Evolutionary conservation across 192 early-diverging fungal genomes (phyloP), one percentile per base, ranked within the genome.

Genomic region (Geosiphon pyriformis): DNA sequence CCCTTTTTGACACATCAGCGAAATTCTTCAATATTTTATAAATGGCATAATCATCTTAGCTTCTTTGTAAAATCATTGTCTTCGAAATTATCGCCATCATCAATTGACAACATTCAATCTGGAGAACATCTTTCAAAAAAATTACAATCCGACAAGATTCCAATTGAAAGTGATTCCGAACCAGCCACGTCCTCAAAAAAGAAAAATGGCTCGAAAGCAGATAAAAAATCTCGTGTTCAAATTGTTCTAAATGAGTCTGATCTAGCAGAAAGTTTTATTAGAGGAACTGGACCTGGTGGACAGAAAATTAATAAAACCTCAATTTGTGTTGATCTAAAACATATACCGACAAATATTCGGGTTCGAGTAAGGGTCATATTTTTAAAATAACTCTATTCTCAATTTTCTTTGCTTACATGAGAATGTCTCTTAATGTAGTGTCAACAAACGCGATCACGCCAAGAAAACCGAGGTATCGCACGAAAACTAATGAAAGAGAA

Each of bases 271-370:
- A 84, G 80, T 10, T 88, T 89, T 70, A 81, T 90, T 42, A 87
- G 86, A 17, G 90, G 90, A 4, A 85, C 87, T 51, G 90, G 90
- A 22, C 87, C 86, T 55, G 90, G 90, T 32, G 90, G 90, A 0
- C 90, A 92, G 67, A 88, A 88, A 67, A 81, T 92, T 46, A 92
- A 92, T 75, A 92, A 89, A 61, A 85, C 87, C 4, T 85, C 81
- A 54, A 87, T 78, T 54, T 89, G 89, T 59, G 88, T 90, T 1
- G 85, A 89, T 61, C 73, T 92, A 6, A 71, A 77, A 46, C 90
- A 92, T 77, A 76, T 78, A 30, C 88, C 89, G 15, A 92, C 90
- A 0, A 83, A 82, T 23, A 84, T 86, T 42, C 68, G 80, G 12
- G 78, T 87, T 30, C 83, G 83, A 65, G 80, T 75, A 66, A 70